A percentile compares a stretch with the other conserved stretches of the same genome.
These are phyloP conservation scores for Phialophora tarda DNA, from an alignment of 2,329 filamentous ascomycete genomes.

Conservation along the genomic window DNA sequence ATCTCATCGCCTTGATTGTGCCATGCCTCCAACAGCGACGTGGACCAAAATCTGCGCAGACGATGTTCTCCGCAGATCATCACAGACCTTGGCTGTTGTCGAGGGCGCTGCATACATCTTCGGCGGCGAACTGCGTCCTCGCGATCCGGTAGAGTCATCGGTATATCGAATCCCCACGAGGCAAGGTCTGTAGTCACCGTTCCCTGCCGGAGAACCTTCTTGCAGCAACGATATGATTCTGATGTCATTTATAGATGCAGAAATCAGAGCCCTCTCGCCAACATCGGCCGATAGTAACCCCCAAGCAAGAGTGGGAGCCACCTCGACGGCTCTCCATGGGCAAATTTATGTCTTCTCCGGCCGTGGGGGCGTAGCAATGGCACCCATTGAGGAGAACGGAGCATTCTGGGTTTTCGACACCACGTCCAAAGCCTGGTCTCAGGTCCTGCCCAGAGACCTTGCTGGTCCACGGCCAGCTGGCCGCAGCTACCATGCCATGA, in stretches of 20 bases:
- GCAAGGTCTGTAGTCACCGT: neutral
- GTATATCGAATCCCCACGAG: neutral
- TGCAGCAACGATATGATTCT: neutral
- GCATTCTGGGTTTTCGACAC: conserved; percentile 78
- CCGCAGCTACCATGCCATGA: conserved; percentile 72
- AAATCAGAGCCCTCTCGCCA: neutral
- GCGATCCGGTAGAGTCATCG: conserved; percentile 66
- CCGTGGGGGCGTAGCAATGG: conserved; percentile 70
- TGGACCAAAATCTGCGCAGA: neutral
- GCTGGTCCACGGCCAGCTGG: conserved; percentile 61
- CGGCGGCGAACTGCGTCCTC: conserved; percentile 72
- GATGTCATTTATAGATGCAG: neutral
- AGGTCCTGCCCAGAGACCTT: conserved; percentile 62
- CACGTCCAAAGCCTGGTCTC: conserved; percentile 66
- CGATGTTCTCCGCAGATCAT: conserved; percentile 59
- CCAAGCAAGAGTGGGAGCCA: conserved; percentile 72
- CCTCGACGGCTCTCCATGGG: conserved; percentile 69
- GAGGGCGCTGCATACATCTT: conserved; percentile 70
- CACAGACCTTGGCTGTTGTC: conserved; percentile 70
- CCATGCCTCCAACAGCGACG: neutral
- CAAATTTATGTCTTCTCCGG: conserved; percentile 84
- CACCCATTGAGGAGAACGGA: conserved; percentile 74
- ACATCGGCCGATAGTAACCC: conserved; percentile 51
- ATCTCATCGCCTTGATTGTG: neutral
- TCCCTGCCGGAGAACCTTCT: neutral